These are phyloP conservation scores for Tulasnella sp. DNA, from an alignment of 768 basidiomycete species.

Conservation along the genomic window DNA sequence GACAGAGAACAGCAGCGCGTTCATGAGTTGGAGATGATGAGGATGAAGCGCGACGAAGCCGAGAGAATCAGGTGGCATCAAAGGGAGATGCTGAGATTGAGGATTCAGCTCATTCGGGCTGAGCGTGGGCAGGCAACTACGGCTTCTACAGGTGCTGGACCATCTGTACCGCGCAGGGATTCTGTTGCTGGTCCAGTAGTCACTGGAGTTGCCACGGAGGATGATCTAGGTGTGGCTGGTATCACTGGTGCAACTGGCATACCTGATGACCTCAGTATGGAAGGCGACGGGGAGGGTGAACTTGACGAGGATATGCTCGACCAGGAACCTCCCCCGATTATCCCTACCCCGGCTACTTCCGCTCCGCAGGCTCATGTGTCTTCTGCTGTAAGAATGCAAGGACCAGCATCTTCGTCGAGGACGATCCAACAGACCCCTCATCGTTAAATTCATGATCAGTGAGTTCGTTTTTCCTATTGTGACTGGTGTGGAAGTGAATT, in stretches of 20 bases:
- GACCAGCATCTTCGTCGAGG: no score
- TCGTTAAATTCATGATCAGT: no score
- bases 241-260: neutral
- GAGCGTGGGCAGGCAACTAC: neutral
- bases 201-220: slow-evolving; percentile 2
- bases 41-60: slow-evolving; percentile 16
- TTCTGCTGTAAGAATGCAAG: no score
- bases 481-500: no score
- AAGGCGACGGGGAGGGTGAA: slow-evolving; percentile 13
- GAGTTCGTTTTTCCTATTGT: no score
- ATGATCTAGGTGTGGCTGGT: slow-evolving; percentile 8
- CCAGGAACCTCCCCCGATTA: no score
- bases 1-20: slow-evolving; percentile 2
- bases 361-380: no score
- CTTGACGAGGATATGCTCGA: slow-evolving; percentile 11
- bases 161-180: no score
- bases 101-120: slow-evolving; percentile 15
- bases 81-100: slow-evolving; percentile 17
- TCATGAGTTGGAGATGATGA: slow-evolving; percentile 13
- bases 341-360: no score
- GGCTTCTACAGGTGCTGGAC: neutral
- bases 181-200: neutral
- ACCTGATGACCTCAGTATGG: slow-evolving; percentile 8
- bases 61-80: slow-evolving; percentile 16
- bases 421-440: no score